Base-by-base conservation (phyloP, 2,329 filamentous ascomycete genomes). In the Coniochaeta ligniaria region DNA sequence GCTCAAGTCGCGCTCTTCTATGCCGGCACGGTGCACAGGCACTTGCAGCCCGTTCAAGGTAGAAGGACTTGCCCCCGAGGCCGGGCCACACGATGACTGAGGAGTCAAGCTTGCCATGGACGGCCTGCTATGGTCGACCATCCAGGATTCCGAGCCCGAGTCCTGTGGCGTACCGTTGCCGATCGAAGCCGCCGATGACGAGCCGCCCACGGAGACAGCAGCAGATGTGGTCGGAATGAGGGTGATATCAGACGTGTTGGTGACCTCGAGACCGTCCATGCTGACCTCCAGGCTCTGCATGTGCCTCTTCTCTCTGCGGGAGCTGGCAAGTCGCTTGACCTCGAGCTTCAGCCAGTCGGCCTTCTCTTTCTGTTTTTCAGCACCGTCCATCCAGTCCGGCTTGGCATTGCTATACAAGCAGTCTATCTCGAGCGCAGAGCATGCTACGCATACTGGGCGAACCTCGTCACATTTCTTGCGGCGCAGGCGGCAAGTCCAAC, bases 391-490 rank as follows among this genome's bases (percentile, higher is more conserved):
- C 82, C 82, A 85, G 5, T 79, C 78, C 16, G 83, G 82, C 68
- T 82, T 85, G 26, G 73, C 70, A 1, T 80, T 75, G 62, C 73
- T 71, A 65, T 79, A 85, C 62, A 82, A 70, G 67, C 85, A 87
- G 20, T 76, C 78, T 60, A 87, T 86, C 57, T 81, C 76, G n/a
- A 87, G 77, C 1, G 73, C 68, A 16, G 71, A 68, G 70, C 84
- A 87, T 38, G 69, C 72, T 6, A 76, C 72, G 69, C 84, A 87
- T 11, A 77, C 67, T 12, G 83, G 83, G 2, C 74, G 76, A 26
- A 66, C 73, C 67, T 84, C 81, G 63, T 85, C 82, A 68, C 84
- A 87, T 66, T 85, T 86, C 67, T 87, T 87, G 65, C 81, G 81
- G 22, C 84, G 79, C 12, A 86, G 75, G 24, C 83, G 79, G 66